Percentiles rank a stretch among this genome's conserved stretches.
These are phyloP conservation scores for Diplocarpon mali DNA, from an alignment of 2,329 filamentous ascomycete genomes.

Conservation along the genomic window DNA sequence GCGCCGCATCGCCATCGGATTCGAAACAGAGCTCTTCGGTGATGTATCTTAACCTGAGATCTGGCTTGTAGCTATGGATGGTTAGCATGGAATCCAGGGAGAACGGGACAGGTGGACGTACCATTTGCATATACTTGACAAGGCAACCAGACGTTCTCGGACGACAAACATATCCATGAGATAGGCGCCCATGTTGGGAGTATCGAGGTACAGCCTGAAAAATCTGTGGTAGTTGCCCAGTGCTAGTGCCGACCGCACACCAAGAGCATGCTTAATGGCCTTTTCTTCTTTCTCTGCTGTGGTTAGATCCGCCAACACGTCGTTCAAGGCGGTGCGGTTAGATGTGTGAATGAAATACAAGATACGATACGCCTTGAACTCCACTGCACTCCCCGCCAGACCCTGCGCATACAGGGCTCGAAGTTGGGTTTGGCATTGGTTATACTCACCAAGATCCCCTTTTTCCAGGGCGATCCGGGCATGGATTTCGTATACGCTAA, in stretches of 20 bases:
- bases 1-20: slow-evolving; percentile 77
- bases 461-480: slow-evolving; percentile 95
- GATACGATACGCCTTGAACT: slow-evolving; percentile 99
- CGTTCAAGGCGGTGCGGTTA: slow-evolving; percentile 96
- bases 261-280: slow-evolving; percentile 81
- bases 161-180: slow-evolving; percentile 99
- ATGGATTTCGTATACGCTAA: slow-evolving; percentile 94
- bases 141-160: slow-evolving; percentile 79
- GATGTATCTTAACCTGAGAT: slow-evolving; percentile 80
- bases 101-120: slow-evolving; percentile 40
- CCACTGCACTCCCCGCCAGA: slow-evolving; percentile 78
- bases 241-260: slow-evolving; percentile 82
- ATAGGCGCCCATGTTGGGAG: slow-evolving; percentile 94
- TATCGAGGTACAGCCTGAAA: slow-evolving; percentile 89
- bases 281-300: slow-evolving; percentile 81
- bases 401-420: slow-evolving; percentile 81
- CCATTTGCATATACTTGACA: slow-evolving; percentile 92
- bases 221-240: slow-evolving; percentile 96
- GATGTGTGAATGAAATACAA: slow-evolving; percentile 98
- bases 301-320: slow-evolving; percentile 98
- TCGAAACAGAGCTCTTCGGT: slow-evolving; percentile 95
- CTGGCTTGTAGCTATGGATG: slow-evolving; percentile 69
- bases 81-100: slow-evolving; percentile 34
- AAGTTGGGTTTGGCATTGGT: slow-evolving; percentile 98
- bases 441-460: slow-evolving; percentile 99